Evolutionary conservation across 768 basidiomycete species (phyloP), one percentile per base, ranked within the genome.

Genomic region (Tylopilus intermedius): DNA sequence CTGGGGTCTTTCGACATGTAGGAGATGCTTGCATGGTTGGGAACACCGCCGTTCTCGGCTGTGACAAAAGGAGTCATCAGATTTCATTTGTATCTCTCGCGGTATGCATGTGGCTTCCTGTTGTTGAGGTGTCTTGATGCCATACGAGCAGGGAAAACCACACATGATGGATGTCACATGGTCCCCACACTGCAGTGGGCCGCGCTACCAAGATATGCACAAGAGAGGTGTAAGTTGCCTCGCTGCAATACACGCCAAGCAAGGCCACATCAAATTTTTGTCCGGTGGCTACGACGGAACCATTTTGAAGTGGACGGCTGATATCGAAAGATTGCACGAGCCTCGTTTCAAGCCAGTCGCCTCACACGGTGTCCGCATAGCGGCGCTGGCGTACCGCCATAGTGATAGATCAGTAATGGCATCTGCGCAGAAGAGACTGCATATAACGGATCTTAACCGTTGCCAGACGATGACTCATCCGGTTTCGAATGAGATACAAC

Each of bases 261-360:
- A 49, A 53, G 65, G 61, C 56, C 58, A 62, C 52, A 53, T 68
- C 60, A 66, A 61, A 59, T 80, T 81, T 64, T 69, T 79, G 51
- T 74, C 78, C 33, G 78, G 77, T 48, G 78, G 76, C 27, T 68
- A 74, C 58, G 77, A 80, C 65, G 74, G 75, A 61, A 62, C 60
- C 42, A 63, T 78, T 38, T 67, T 71, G 55, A 58, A 74, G 47
- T 78, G 79, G 76, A 68, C 62, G 42, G 57, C 67, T 32, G 56
- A 53, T 41, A 53, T 57, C 46, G 54, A 57, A 56, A 58, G 32
- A 14, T 53, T 61, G 50, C 48, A 55, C 50, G 52, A 62, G 39
- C 58, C 67, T 51, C 58, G 49, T 53, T 70, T 64, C 30, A 49
- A 50, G 42, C 62, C 61, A 45, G 60, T 74, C 41, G 65, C 58